These are phyloP conservation scores for Termitomyces sp. DNA, from an alignment of 768 basidiomycete species.

Conservation along the genomic window DNA sequence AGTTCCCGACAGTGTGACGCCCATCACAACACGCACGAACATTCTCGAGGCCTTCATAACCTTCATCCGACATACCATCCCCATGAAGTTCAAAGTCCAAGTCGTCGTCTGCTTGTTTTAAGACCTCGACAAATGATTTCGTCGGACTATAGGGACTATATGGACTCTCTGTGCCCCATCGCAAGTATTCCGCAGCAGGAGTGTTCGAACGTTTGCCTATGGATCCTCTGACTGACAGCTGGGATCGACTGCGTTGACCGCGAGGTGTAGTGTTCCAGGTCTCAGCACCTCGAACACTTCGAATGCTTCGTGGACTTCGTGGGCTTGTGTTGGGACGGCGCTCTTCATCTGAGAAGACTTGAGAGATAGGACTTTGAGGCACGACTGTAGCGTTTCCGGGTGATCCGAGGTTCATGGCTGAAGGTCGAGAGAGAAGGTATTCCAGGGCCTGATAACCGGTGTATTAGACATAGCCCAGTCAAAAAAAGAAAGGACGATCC, in stretches of 20 bases:
- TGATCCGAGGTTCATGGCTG: constrained; percentile 30
- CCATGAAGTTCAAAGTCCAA: constrained; percentile 84
- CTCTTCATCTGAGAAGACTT: constrained; percentile 48
- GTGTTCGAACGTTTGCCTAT: constrained; percentile 86
- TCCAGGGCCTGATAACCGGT: constrained; percentile 67
- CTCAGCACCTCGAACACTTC: constrained; percentile 56
- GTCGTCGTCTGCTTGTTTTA: constrained; percentile 42
- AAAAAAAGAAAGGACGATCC: neutral
- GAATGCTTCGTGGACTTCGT: constrained; percentile 68
- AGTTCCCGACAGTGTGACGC: constrained; percentile 76
- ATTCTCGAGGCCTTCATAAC: constrained; percentile 92
- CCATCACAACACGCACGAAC: constrained; percentile 91
- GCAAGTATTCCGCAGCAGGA: constrained; percentile 87
- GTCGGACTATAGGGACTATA: constrained; percentile 79
- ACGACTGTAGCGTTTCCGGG: constrained; percentile 34
- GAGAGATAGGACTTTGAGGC: constrained; percentile 49
- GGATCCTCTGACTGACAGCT: constrained; percentile 70
- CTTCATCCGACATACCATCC: constrained; percentile 67
- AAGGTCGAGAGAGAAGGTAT: constrained; percentile 83
- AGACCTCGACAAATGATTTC: constrained; percentile 60
- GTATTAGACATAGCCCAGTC: constrained; percentile 4
- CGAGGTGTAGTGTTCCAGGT: constrained; percentile 76
- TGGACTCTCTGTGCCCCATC: constrained; percentile 75
- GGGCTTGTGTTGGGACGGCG: constrained; percentile 55
- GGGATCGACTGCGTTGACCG: constrained; percentile 75